Evolutionary conservation across 2,329 filamentous ascomycete species (phyloP).

Genomic region (Fusarium floridanum): DNA sequence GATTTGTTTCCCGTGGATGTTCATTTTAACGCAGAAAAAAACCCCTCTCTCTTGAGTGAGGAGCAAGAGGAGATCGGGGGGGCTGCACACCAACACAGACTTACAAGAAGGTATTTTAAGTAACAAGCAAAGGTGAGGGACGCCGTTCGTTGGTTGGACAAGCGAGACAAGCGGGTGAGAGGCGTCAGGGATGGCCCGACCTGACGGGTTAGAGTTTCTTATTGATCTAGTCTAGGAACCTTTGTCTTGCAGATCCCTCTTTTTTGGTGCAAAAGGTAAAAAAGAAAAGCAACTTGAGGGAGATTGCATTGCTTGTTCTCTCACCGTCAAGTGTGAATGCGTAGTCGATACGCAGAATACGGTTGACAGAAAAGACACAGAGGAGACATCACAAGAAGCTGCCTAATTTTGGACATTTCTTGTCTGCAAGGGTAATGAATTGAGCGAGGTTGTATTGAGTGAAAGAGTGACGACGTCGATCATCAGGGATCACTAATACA

Average conservation of each 20-base stretch:
- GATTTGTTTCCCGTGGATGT: slow-evolving; percentile 1
- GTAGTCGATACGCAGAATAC: slow-evolving; percentile 8
- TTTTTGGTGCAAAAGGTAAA: slow-evolving; percentile 2
- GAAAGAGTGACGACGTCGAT: slow-evolving; percentile 25
- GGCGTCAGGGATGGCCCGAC: slow-evolving; percentile 21
- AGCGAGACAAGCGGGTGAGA: slow-evolving; percentile 3
- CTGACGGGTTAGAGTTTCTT: slow-evolving; percentile 34
- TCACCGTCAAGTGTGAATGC: neutral
- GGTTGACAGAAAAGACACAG: neutral
- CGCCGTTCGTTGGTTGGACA: slow-evolving; percentile 9
- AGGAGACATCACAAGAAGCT: slow-evolving; percentile 15
- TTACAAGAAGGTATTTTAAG: slow-evolving; percentile 32
- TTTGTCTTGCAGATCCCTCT: slow-evolving; percentile 27
- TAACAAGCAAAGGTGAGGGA: slow-evolving; percentile 5
- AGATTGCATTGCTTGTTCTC: neutral
- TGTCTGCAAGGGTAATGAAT: neutral
- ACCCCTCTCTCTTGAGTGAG: slow-evolving; percentile 3
- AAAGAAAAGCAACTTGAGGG: neutral
- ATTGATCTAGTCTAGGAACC: slow-evolving; percentile 28
- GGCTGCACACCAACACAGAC: neutral
- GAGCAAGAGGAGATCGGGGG: neutral
- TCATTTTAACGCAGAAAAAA: slow-evolving; percentile 13
- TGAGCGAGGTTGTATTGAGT: slow-evolving; percentile 18
- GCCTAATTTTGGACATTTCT: slow-evolving; percentile 33
- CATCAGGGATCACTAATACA: slow-evolving; percentile 16